Conservation (phyloP, 2,329 filamentous ascomycete genomes). For the Pseudogymnoascus pannorum region DNA sequence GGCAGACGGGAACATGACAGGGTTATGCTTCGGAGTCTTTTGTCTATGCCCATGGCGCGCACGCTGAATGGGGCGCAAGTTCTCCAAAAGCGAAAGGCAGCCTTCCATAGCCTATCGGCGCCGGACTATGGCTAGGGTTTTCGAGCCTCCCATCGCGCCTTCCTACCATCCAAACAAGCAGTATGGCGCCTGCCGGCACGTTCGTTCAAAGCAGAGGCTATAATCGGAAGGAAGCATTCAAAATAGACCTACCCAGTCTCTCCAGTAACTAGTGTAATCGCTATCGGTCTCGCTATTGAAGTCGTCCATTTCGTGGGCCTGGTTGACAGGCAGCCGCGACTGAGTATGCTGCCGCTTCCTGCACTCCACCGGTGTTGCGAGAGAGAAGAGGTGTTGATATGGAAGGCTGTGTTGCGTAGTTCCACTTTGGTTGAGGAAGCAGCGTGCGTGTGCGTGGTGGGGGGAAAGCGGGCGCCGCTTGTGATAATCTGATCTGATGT, state of each 20-base stretch:
- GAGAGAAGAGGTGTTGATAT: not conserved
- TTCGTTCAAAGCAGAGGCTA: not conserved
- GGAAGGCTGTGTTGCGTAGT: not conserved
- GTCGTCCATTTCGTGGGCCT: conserved; percentile 66
- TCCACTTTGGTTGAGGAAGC: conserved; percentile 4
- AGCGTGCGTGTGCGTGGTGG: not conserved
- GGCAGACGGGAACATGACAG: not conserved
- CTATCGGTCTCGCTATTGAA: conserved; percentile 97
- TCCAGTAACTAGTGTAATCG: conserved; percentile 98
- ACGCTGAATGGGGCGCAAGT: not conserved
- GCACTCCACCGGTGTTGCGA: not conserved
- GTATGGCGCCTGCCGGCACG: not conserved
- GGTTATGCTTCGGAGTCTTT: not conserved
- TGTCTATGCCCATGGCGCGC: not conserved
- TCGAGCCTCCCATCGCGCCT: not conserved
- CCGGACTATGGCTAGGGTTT: not conserved
- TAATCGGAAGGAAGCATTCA: conserved; percentile 9
- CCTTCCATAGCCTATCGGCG: not conserved
- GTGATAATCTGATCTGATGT: conserved; percentile 8
- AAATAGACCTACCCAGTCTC: conserved; percentile 82
- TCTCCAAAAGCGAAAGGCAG: conserved; percentile 2
- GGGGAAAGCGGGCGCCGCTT: conserved; percentile 8
- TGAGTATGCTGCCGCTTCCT: conserved; percentile 3
- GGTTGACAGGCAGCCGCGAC: not conserved
- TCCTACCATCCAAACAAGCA: not conserved